These are phyloP conservation scores for Metschnikowia lochheadii DNA, from an alignment of 805 yeast species.

Conservation along the genomic window DNA sequence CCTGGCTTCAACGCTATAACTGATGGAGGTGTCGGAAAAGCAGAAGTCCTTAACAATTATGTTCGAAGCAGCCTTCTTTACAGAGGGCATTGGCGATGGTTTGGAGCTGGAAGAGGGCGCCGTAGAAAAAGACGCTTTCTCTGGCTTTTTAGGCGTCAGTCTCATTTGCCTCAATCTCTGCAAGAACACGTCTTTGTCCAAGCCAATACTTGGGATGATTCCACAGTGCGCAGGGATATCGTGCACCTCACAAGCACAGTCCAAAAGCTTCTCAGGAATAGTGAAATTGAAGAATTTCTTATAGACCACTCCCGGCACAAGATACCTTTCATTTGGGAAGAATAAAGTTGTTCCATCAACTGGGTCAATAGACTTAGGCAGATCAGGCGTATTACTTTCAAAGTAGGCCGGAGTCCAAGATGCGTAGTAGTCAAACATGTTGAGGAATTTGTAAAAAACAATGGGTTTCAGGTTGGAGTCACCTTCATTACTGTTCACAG, in stretches of 20 bases:
- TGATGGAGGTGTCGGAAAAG: slow-evolving; percentile 26
- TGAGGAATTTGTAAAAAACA: slow-evolving; percentile 26
- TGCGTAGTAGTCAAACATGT: slow-evolving; percentile 29
- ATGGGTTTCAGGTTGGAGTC: slow-evolving; percentile 19
- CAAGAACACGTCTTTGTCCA: slow-evolving; percentile 24
- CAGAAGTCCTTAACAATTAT: slow-evolving; percentile 22
- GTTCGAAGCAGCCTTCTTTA: slow-evolving; percentile 3
- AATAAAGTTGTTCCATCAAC: slow-evolving; percentile 27
- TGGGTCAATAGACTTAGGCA: slow-evolving; percentile 22
- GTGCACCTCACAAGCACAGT: slow-evolving; percentile 27
- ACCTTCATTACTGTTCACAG: slow-evolving; percentile 19
- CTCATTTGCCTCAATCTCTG: slow-evolving; percentile 18
- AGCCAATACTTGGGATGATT: slow-evolving; percentile 24
- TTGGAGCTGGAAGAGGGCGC: background rate
- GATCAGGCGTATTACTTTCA: slow-evolving; percentile 7
- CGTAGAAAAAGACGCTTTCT: slow-evolving; percentile 2
- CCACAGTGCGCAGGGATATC: slow-evolving; percentile 22
- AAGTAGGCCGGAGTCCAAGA: slow-evolving; percentile 28
- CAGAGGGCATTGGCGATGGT: background rate
- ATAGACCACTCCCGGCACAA: slow-evolving; percentile 24
- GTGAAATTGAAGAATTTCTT: slow-evolving; percentile 39
- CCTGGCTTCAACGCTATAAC: slow-evolving; percentile 27
- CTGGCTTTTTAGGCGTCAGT: slow-evolving; percentile 8
- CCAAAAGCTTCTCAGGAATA: slow-evolving; percentile 31
- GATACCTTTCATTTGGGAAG: slow-evolving; percentile 23